Evolutionary conservation across 257 asterid genomes (phyloP), one percentile per base, ranked within the genome.

Genomic region (Salvia rosmarinus): DNA sequence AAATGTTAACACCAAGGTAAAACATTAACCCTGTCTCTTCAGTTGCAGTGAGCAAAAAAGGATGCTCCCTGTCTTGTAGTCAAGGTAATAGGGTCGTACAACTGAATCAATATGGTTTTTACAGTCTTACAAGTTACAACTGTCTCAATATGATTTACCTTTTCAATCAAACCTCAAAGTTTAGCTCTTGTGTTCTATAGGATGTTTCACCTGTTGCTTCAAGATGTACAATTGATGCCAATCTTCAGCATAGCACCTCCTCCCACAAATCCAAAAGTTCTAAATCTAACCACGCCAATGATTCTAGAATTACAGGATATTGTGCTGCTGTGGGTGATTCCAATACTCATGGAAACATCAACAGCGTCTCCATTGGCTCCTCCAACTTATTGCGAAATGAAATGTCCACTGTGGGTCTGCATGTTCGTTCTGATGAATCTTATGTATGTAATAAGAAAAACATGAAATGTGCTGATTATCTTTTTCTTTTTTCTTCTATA

Each of bases 151-250:
- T 56, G 60, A 47, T 40, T 4, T 20, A 64, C 49, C 32, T 16
- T 71, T 63, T 58, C 57, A 68, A 74, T 51, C 23, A 49, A 64
- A 46, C 30, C n/a, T 65, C 64, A 70, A 68, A 64, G 23, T 57
- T 68, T 25, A 12, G 44, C 47, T 74, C 37, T 61, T 73, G 49
- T 58, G 51, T 42, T 81, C 70, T 88, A 57, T 75, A 94, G 95
- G 91, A 82, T 71, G 83, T 68, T 79, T 82, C 88, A 37, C 90
- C 89, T 40, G 88, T 83, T 71, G 86, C 77, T 68, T 82, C 92
- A 62, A 81, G 88, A 86, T 85, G 82, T 77, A 72, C 72, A 8
- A 32, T 59, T 44, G 80, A 69, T 77, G 86, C 76, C 69, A 78
- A 79, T 64, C 79, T 52, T 46, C 90, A 80, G 79, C 88, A 71